Evolutionary conservation across 2,329 filamentous ascomycete genomes (phyloP), one percentile per base, ranked within the genome.

Genomic region (Colletotrichum somersetense): DNA sequence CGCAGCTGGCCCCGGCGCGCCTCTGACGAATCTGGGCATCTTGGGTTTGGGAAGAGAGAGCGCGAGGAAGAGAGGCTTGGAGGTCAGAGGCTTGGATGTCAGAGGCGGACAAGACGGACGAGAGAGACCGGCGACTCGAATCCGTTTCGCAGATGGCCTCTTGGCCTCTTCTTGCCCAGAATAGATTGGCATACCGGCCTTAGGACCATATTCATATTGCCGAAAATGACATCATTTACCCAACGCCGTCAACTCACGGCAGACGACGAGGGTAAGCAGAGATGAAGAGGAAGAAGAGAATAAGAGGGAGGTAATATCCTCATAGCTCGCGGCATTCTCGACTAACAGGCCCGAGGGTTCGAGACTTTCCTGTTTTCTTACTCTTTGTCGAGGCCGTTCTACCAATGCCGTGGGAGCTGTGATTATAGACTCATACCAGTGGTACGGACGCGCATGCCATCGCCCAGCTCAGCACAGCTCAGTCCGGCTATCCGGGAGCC

Each of bases 91-190:
- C 26, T 33, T 26, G 33, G 52, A 35, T 16, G 12, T 7, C 16
- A 20, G 16, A 55, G 26, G 12, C 44, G 44, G n/a, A 26, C 26
- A 23, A 26, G n/a, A 26, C 20, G 20, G 48, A 30, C 5, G 23
- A 30, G 20, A 65, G 18, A 44, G 52, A 58, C 58, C 16, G 53
- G 18, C 63, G 20, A 26, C 14, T 38, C 16, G 20, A 35, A 11
- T 40, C 42, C 18, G 61, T 52, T 53, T 42, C 16, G 46, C 33
- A 30, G 42, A 59, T 66, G 30, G 30, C n/a, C 38, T 66, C 40
- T 66, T 48, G 52, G 52, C 40, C 6, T 16, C 6, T n/a, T 23
- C 0, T 23, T 16, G 30, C 14, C 18, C 38, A 48, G 38, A 65
- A 56, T 57, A 65, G 52, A 46, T 56, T 8, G 1, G 2, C n/a